These are phyloP conservation scores for Entomortierella parvispora DNA, from an alignment of 192 early-diverging fungal species.

Conservation along the genomic window DNA sequence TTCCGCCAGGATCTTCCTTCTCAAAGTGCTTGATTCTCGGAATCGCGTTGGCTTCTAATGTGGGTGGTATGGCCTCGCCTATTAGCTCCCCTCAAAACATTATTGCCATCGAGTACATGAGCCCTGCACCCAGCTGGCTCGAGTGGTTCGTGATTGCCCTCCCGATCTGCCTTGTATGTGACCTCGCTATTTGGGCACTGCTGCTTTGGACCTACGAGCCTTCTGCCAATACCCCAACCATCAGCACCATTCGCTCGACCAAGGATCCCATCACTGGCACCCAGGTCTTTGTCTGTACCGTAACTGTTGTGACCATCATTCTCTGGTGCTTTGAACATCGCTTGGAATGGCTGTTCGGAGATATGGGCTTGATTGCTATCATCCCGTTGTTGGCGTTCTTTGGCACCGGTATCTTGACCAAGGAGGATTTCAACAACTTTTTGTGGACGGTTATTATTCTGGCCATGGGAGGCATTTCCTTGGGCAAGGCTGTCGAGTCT, in stretches of 20 bases:
- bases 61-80: slow-evolving; percentile 97
- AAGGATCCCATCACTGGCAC: slow-evolving; percentile 63
- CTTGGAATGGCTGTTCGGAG: slow-evolving; percentile 82
- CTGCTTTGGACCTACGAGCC: slow-evolving; percentile 87
- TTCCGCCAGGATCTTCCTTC: slow-evolving; percentile 83
- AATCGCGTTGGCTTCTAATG: slow-evolving; percentile 96
- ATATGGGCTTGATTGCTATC: slow-evolving; percentile 97
- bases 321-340: slow-evolving; percentile 91
- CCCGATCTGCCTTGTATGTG: slow-evolving; percentile 83
- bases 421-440: slow-evolving; percentile 98
- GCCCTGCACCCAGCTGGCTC: slow-evolving; percentile 86
- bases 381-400: slow-evolving; percentile 91
- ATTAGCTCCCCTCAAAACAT: slow-evolving; percentile 98
- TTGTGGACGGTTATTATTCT: slow-evolving; percentile 90
- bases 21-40: slow-evolving; percentile 91
- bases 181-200: slow-evolving; percentile 85
- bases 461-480: slow-evolving; percentile 96
- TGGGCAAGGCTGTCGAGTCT: slow-evolving; percentile 91
- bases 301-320: slow-evolving; percentile 81
- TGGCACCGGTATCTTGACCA: slow-evolving; percentile 89
- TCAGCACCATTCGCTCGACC: slow-evolving; percentile 68
- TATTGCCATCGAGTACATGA: slow-evolving; percentile 94
- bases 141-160: slow-evolving; percentile 92
- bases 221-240: slow-evolving; percentile 65
- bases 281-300: slow-evolving; percentile 82